Evolutionary conservation across 805 yeast genomes (phyloP), one percentile per base, ranked within the genome.

Genomic region (Candida ficus): DNA sequence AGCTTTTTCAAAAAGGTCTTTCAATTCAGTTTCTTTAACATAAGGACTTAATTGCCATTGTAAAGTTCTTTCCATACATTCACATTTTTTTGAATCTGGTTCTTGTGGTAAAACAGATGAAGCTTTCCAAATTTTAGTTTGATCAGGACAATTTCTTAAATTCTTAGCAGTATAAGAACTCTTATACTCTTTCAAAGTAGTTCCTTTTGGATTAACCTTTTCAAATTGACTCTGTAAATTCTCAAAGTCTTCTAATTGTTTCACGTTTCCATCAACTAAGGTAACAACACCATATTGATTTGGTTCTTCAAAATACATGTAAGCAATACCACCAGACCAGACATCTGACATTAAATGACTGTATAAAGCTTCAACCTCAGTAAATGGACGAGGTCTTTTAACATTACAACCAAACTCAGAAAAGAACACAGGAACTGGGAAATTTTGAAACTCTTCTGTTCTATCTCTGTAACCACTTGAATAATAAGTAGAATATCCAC

Each of bases 251-350:
- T 67, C 64, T 59, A 80, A 64, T 39, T 84, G 76, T 20, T 66
- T 61, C 35, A 80, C 78, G 7, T 60, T 43, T 25, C 65, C 67
- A 41, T 61, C 56, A 38, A 61, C 58, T 44, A 78, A 60, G 44
- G 72, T 50, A 29, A 83, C 88, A 49, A 83, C 77, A 52, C 95
- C 91, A 56, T 80, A 83, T 52, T 79, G 62, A 63, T 83, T 83
- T 45, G 70, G 75, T 63, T 84, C 91, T 63, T 84, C 78, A 66
- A 78, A 84, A 64, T 80, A 84, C 91, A 83, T 81, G 67, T 83
- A 84, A 22, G 78, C 91, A 56, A 84, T 75, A 53, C 91, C 95
- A 50, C 95, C 93, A 32, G 91, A 83, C 93, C 93, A 84, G 35
- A 80, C 80, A 49, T 70, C 76, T 23, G 86, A 76, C 95, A 84